A percentile compares a stretch with the other conserved stretches of the same genome.
These are phyloP conservation scores for Ceratocystis colombiana DNA, from an alignment of 2,329 filamentous ascomycete species.

Conservation along the genomic window DNA sequence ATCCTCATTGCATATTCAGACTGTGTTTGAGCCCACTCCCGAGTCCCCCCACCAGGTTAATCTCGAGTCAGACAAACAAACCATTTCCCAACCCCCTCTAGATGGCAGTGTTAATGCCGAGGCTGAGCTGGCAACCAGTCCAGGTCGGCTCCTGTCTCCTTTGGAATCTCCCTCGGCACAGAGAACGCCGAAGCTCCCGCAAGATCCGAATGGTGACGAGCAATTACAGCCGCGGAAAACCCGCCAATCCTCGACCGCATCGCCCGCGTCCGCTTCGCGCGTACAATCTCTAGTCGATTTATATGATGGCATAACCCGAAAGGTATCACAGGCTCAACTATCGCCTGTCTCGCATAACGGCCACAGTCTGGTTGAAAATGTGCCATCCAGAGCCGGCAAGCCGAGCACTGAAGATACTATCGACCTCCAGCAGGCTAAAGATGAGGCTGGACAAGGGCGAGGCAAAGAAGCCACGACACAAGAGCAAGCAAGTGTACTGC, in stretches of 20 bases:
- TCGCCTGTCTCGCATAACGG: not conserved
- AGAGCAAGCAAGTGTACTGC: not conserved
- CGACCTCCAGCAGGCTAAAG: not conserved
- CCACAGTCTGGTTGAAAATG: not conserved
- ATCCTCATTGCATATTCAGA: not conserved
- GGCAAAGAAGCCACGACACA: not conserved
- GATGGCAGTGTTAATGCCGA: not conserved
- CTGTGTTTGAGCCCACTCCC: slow-evolving; percentile 1
- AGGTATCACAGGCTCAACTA: slow-evolving; percentile 17
- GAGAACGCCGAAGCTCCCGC: slow-evolving; percentile 3
- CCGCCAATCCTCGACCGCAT: slow-evolving; percentile 16
- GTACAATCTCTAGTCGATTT: slow-evolving; percentile 43
- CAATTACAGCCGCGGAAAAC: slow-evolving; percentile 13
- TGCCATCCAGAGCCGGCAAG: not conserved
- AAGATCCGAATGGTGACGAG: slow-evolving; percentile 8
- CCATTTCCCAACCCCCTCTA: not conserved
- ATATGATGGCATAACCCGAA: slow-evolving; percentile 39
- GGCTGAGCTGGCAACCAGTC: not conserved
- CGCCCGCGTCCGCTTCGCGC: slow-evolving; percentile 16
- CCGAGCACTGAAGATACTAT: not conserved
- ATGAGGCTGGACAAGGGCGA: not conserved
- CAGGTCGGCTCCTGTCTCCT: not conserved
- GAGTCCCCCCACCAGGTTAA: not conserved
- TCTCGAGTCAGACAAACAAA: not conserved
- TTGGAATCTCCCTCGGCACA: not conserved